Base-by-base conservation (phyloP, 495 filamentous ascomycete species). In the Cercophora scortea region DNA sequence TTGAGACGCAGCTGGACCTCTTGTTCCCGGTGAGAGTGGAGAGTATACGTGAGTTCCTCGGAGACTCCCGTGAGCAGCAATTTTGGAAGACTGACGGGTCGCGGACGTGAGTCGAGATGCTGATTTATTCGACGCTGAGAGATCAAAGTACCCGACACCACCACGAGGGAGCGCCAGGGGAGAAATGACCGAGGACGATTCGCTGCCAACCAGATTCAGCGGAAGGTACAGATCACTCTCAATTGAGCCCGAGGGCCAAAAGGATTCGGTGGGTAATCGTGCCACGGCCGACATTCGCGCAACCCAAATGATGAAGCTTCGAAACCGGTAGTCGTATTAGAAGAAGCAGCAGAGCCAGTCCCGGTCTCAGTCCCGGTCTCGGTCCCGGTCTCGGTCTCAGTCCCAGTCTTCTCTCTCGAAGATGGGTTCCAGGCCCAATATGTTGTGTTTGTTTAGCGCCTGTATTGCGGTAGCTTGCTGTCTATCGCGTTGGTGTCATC, bases 181-280 rank as follows among this genome's bases (percentile, higher is more conserved):
- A 6, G 72, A 74, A 45, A 73, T 71, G 48, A 74, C 47, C 19
- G 70, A 66, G 40, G 70, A 65, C 35, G 66, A 56, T 36, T 65
- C 66, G 51, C 46, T 52, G 57, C 61, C 56, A 18, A 64, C 54
- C 36, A 55, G 57, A 47, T 66, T 56, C 34, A 62, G 54, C 3
- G 50, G 61, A n/a, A 55, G 16, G 44, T 36, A 53, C 25, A 45
- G 45, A 42, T 57, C 62, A 32, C 44, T 53, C 39, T 70, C 65
- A 15, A 56, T 51, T 35, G 52, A 44, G 43, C 62, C 58, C 42
- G 52, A 48, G 8, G 65, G 68, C 61, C 57, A 59, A 50, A 66
- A 63, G 11, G 67, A 65, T 32, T 70, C 61, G 45, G 61, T 52
- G 18, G 65, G 58, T 11, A 66, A 36, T 19, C 58, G 63, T 18